Evolutionary conservation across 2,329 filamentous ascomycete genomes (phyloP).

Genomic region (Fusarium hostae): DNA sequence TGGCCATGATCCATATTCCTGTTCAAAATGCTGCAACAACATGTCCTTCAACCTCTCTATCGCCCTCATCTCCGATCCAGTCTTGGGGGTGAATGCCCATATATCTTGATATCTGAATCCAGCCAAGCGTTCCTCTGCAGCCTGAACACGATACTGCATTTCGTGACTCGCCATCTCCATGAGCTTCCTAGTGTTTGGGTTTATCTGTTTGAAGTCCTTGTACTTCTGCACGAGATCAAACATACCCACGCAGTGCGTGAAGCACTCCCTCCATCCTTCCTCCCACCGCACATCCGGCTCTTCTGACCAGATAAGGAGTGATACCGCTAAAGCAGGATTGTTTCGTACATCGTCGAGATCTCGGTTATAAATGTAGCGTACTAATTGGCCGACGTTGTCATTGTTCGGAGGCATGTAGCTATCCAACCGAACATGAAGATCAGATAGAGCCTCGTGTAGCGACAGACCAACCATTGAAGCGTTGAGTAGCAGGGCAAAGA

Average conservation of each 20-base stretch:
- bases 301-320: conserved; percentile 74
- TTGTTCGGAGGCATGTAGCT: conserved; percentile 65
- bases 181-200: conserved; percentile 70
- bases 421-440: conserved; percentile 70
- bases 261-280: conserved; percentile 74
- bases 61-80: conserved; percentile 60
- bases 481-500: conserved; percentile 73
- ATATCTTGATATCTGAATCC: conserved; percentile 71
- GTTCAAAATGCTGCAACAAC: conserved; percentile 67
- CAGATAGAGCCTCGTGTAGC: conserved; percentile 70
- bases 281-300: conserved; percentile 70
- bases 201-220: conserved; percentile 67
- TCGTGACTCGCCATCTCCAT: conserved; percentile 71
- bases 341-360: conserved; percentile 73
- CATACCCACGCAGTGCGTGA: conserved; percentile 74
- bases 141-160: conserved; percentile 69
- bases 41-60: conserved; percentile 71
- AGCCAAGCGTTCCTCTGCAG: conserved; percentile 69
- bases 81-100: conserved; percentile 64
- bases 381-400: conserved; percentile 68
- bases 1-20: conserved; percentile 71
- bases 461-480: conserved; percentile 73
- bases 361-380: conserved; percentile 68
- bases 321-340: conserved; percentile 68
- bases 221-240: conserved; percentile 62